Evolutionary conservation across 1,139 yeast genomes (phyloP).

Genomic region (Hyphopichia pseudoburtonii): DNA sequence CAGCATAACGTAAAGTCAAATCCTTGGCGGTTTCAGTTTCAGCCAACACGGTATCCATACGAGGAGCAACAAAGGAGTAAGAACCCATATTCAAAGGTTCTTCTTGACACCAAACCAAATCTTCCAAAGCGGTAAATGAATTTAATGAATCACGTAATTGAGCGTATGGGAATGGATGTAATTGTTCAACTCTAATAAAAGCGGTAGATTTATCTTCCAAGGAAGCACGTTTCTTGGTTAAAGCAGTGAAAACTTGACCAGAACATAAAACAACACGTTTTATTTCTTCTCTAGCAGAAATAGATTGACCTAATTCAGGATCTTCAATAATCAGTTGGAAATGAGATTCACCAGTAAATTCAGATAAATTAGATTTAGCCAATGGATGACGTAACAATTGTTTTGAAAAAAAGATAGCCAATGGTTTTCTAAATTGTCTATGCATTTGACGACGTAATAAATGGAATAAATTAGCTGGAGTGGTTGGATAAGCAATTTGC

Average conservation of each 20-base stretch:
- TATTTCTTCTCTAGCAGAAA: conserved; percentile 78
- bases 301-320: conserved; percentile 72
- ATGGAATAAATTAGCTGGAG: conserved; percentile 97
- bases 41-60: conserved; percentile 70
- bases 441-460: conserved; percentile 98
- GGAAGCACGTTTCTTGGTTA: conserved; percentile 83
- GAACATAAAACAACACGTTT: conserved; percentile 81
- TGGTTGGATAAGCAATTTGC: conserved; percentile 98
- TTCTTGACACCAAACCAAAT: conserved; percentile 96
- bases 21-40: conserved; percentile 70
- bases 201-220: conserved; percentile 82
- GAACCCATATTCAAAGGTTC: conserved; percentile 98
- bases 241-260: conserved; percentile 95
- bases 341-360: conserved; percentile 88
- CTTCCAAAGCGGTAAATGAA: conserved; percentile 79
- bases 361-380: conserved; percentile 81
- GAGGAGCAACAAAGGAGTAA: conserved; percentile 77
- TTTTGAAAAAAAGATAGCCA: conserved; percentile 86
- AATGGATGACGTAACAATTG: conserved; percentile 95
- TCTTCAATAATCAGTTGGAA: conserved; percentile 98
- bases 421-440: conserved; percentile 98
- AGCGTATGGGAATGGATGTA: conserved; percentile 98
- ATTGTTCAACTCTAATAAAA: conserved; percentile 84
- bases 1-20: conserved; percentile 75
- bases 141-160: conserved; percentile 84